phyloP scores from a whole-genome alignment of 2,329 filamentous ascomycete species.

The Dactylonectria estremocensis region DNA sequence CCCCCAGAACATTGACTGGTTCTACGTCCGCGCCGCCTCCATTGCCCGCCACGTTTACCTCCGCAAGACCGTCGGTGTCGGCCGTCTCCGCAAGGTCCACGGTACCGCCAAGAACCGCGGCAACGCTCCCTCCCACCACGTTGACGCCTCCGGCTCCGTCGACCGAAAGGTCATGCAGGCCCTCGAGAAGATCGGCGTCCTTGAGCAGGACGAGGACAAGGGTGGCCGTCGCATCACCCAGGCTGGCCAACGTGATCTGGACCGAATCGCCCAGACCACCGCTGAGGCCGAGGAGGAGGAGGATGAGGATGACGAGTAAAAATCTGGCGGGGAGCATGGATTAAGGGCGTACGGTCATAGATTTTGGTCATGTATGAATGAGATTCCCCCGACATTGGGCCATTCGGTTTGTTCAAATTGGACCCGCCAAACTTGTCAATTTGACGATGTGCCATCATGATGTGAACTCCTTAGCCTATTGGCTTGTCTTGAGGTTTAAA shows the following conservation, averaged over 20 bases:
- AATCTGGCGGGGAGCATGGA: slow-evolving; percentile 47
- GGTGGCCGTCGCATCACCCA: slow-evolving; percentile 98
- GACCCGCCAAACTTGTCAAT: slow-evolving; percentile 49
- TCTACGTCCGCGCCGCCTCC: slow-evolving; percentile 89
- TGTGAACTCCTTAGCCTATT: background rate
- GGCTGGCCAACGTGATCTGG: slow-evolving; percentile 98
- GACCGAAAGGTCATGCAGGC: slow-evolving; percentile 98
- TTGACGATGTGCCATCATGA: slow-evolving; percentile 31
- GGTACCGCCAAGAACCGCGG: slow-evolving; percentile 98
- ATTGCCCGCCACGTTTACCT: slow-evolving; percentile 99
- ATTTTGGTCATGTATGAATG: slow-evolving; percentile 59
- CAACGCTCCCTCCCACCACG: slow-evolving; percentile 91
- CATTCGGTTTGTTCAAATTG: slow-evolving; percentile 56
- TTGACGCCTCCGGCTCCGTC: slow-evolving; percentile 93
- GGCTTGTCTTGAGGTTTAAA: background rate
- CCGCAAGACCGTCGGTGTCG: slow-evolving; percentile 99
- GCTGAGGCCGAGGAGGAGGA: slow-evolving; percentile 80
- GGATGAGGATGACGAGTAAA: slow-evolving; percentile 77
- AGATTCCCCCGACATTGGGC: slow-evolving; percentile 56
- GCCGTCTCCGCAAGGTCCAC: slow-evolving; percentile 97
- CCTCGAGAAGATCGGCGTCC: slow-evolving; percentile 98
- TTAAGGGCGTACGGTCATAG: slow-evolving; percentile 61
- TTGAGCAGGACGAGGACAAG: slow-evolving; percentile 98
- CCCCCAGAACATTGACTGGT: slow-evolving; percentile 99
- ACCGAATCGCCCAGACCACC: slow-evolving; percentile 90